These are phyloP conservation scores for Hypoxylon cercidicola DNA, from an alignment of 495 filamentous ascomycete genomes.

Conservation along the genomic window DNA sequence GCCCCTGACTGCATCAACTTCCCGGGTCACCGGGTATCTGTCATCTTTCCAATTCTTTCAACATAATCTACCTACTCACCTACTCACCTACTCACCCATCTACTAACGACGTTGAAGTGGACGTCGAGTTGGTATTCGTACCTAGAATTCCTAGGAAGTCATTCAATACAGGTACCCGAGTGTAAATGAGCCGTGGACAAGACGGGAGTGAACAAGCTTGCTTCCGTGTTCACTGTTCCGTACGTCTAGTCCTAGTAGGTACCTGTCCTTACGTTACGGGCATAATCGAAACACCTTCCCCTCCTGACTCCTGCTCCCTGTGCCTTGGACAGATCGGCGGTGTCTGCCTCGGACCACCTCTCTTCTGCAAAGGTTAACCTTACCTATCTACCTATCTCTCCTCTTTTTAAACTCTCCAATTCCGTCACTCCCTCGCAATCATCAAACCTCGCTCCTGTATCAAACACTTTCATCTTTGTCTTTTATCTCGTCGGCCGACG, in stretches of 20 bases:
- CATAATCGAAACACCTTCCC: constrained; percentile 36
- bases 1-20: constrained; percentile 7
- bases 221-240: neutral
- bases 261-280: neutral
- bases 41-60: neutral
- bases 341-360: constrained; percentile 38
- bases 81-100: too few relatives aligned
- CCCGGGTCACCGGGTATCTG: neutral
- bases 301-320: constrained; percentile 16
- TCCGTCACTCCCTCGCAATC: constrained; percentile 32
- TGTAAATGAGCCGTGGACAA: neutral
- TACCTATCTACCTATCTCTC: constrained; percentile 3
- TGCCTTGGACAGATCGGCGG: constrained; percentile 33
- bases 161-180: neutral
- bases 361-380: constrained; percentile 13
- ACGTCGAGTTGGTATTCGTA: neutral
- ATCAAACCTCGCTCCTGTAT: constrained; percentile 17
- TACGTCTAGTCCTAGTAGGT: neutral
- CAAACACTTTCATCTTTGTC: constrained; percentile 4
- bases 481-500: neutral
- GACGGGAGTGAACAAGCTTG: neutral
- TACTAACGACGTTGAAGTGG: neutral
- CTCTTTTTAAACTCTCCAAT: constrained; percentile 26
- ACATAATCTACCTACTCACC: too few relatives aligned
- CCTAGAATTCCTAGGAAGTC: neutral